Evolutionary conservation across 495 filamentous ascomycete genomes (phyloP), one percentile per base, ranked within the genome.

Genomic region (Pseudomonodictys pantanalensis): DNA sequence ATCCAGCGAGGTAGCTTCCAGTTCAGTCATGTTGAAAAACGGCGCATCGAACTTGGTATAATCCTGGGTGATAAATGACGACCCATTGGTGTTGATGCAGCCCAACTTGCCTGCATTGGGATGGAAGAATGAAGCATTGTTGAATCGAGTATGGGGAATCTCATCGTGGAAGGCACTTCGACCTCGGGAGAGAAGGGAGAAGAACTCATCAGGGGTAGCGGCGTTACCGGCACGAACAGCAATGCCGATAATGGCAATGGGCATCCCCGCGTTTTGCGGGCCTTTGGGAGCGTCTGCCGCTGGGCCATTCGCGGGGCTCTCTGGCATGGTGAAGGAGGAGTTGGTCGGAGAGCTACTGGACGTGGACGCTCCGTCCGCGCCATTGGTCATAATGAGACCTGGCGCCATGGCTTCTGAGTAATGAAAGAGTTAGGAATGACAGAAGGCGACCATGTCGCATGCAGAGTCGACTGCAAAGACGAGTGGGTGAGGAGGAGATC

Each of bases 181-280:
- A 4, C 38, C 22, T 4, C 52, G 52, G 6, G 47, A 65, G 26
- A 83, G 63, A 58, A 87, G 75, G 39, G 85, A 69, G 83, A 83
- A 88, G 51, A 88, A 77, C 43, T 75, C 76, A 42, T 77, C 75
- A 15, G 79, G 77, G 56, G 66, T 78, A 29, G 75, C 74, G 25
- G 78, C 77, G 53, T 77, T 76, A 8, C 78, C 84, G 12, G 85
- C 82, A 59, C 81, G 77, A 58, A 81, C 85, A n/a, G 77, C 75
- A 73, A 86, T 78, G 43, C 83, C 83, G 55, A 86, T 71, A 30
- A 86, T 76, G n/a, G 83, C 83, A 47, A 86, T 84, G 7, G 84
- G 83, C 76, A n/a, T n/a, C n/a, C n/a, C n/a, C n/a, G n/a, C n/a
- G n/a, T n/a, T n/a, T n/a, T n/a, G n/a, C n/a, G n/a, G n/a, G n/a